These are phyloP conservation scores for Cercospora sp. DNA, from an alignment of 2,329 filamentous ascomycete genomes.

Conservation along the genomic window DNA sequence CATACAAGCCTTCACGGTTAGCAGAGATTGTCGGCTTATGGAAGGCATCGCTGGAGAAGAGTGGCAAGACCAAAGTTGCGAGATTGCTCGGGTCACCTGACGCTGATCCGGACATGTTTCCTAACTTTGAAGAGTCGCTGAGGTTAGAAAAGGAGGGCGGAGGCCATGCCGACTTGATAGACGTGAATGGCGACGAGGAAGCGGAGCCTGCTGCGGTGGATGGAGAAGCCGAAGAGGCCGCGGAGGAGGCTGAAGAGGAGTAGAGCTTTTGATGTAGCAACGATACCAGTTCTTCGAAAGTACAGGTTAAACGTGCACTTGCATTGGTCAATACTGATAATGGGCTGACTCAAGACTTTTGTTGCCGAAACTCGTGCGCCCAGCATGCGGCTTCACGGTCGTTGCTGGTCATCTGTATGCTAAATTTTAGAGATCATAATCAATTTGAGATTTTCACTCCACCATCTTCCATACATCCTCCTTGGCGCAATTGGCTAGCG, in stretches of 20 bases:
- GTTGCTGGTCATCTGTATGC: too few species aligned
- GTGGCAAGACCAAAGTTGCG: slow-evolving; percentile 80
- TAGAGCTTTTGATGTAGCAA: neutral
- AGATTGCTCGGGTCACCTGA: slow-evolving; percentile 80
- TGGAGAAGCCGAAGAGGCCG: slow-evolving; percentile 19
- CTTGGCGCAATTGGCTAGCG: slow-evolving; percentile 9
- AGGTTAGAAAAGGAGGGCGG: slow-evolving; percentile 73
- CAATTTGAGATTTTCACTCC: too few species aligned
- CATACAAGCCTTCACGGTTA: slow-evolving; percentile 83
- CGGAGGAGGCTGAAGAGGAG: slow-evolving; percentile 19
- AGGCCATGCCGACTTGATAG: slow-evolving; percentile 43
- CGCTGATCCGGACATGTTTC: slow-evolving; percentile 71
- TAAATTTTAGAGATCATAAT: too few species aligned
- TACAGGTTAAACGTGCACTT: too few species aligned
- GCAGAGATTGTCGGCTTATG: slow-evolving; percentile 68
- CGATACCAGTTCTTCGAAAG: neutral
- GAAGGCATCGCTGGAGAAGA: slow-evolving; percentile 81
- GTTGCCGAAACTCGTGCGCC: too few species aligned
- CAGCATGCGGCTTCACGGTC: too few species aligned
- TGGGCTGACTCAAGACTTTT: too few species aligned
- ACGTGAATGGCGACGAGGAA: slow-evolving; percentile 40
- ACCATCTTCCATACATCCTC: neutral
- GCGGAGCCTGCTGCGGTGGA: slow-evolving; percentile 23
- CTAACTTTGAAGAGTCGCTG: slow-evolving; percentile 92
- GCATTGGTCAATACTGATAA: too few species aligned